Evolutionary conservation across 352 stramenopile species (phyloP).

Genomic region (Stramenopiles sp.): DNA sequence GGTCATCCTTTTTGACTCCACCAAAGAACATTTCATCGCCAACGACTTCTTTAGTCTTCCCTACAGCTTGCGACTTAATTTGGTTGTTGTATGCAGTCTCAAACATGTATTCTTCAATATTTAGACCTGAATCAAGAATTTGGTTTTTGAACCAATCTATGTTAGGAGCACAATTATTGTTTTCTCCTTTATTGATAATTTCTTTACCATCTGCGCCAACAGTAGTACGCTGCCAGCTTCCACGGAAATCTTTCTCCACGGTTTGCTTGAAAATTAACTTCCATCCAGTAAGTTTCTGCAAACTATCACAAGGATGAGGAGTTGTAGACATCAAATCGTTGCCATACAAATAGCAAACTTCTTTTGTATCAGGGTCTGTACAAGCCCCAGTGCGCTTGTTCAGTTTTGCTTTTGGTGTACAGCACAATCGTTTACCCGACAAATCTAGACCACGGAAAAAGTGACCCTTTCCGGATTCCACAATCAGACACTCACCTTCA

Average conservation of each 20-base stretch:
- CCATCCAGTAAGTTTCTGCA: neutral
- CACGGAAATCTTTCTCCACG: neutral
- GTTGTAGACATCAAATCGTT: neutral
- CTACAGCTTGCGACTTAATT: neutral
- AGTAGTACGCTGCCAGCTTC: neutral
- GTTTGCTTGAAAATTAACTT: neutral
- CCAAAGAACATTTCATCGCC: neutral
- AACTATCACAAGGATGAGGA: neutral
- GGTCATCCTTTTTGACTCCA: neutral
- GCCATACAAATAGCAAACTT: neutral
- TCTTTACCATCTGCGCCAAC: neutral
- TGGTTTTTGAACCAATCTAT: neutral
- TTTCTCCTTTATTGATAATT: neutral
- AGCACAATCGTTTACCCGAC: neutral
- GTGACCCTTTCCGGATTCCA: neutral
- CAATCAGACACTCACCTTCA: neutral
- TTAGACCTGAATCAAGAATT: neutral
- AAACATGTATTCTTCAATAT: neutral
- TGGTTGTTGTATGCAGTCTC: neutral
- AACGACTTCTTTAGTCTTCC: neutral
- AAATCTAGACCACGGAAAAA: neutral
- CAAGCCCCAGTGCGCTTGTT: neutral
- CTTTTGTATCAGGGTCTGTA: neutral
- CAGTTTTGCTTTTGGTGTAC: neutral
- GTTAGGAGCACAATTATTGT: neutral